A percentile compares a stretch with the other conserved stretches of the same genome.
Conservation (phyloP, 495 filamentous ascomycete species). For the Chaetomidium leptoderma region DNA sequence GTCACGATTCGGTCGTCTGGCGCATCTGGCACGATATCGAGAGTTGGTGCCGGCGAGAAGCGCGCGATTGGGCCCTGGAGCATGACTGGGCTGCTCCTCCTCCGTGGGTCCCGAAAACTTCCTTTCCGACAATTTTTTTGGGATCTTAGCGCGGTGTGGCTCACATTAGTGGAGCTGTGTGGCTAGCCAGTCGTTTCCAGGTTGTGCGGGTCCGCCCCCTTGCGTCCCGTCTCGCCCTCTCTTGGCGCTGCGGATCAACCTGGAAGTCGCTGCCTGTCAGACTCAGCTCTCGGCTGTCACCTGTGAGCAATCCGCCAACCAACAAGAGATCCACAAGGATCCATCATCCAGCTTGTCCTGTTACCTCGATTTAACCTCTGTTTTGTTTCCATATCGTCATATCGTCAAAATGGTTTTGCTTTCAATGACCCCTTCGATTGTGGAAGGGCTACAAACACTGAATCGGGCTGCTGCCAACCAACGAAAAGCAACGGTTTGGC, state of each 20-base stretch:
- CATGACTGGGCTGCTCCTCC: background rate
- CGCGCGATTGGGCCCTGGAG: slow-evolving; percentile 2
- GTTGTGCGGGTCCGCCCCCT: too few species aligned
- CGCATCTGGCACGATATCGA: slow-evolving; percentile 21
- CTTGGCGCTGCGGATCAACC: background rate
- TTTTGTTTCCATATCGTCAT: background rate
- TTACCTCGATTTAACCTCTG: background rate
- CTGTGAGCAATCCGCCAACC: background rate
- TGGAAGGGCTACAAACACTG: slow-evolving; percentile 53
- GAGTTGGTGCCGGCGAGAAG: slow-evolving; percentile 1
- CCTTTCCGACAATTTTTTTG: slow-evolving; percentile 25
- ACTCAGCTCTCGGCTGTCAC: background rate
- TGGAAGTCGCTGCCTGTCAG: background rate
- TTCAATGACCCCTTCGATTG: slow-evolving; percentile 64
- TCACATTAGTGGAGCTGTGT: slow-evolving; percentile 2
- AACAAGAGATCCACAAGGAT: background rate
- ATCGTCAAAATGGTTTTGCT: slow-evolving; percentile 80
- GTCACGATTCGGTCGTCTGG: slow-evolving; percentile 17
- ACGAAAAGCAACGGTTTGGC: background rate
- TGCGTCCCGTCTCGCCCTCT: background rate
- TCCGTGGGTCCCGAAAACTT: slow-evolving; percentile 30
- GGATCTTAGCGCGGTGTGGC: slow-evolving; percentile 1
- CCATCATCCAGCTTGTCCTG: background rate
- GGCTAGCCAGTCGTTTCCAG: slow-evolving; percentile 11
- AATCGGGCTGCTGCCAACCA: slow-evolving; percentile 22